Evolutionary conservation across 2,329 filamentous ascomycete genomes (phyloP), one percentile per base, ranked within the genome.

Genomic region (Neonectria sp.): DNA sequence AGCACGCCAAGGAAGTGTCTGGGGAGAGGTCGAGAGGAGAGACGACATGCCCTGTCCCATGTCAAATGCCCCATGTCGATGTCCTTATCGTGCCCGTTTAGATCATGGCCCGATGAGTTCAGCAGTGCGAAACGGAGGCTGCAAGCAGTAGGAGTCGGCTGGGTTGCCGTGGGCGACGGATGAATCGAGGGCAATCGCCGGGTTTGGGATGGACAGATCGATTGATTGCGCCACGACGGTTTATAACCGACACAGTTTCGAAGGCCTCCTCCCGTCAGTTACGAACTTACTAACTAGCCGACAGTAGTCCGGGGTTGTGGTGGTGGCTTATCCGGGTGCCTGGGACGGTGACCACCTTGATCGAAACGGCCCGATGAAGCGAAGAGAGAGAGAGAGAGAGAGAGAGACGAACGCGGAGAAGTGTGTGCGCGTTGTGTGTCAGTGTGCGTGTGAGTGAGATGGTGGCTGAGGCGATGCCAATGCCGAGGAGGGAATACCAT

Each of bases 301-400:
- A 21, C 21, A 21, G 21, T 21, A 21, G 21, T 21, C 21, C 24
- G 25, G 37, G 51, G 52, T 40, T 55, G 59, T 31, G 59, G 49
- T 53, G 49, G 24, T 55, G 53, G 51, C 48, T 60, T 60, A 60
- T 55, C 56, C 63, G 55, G 57, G 51, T 51, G 51, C 35, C 46
- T 60, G 62, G 63, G 43, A 65, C 63, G 24, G 52, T 21, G 45
- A 60, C 63, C 57, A 35, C 43, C 49, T 29, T 45, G 17, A 65
- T 27, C 51, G 17, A 66, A 58, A 66, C 57, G 63, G 63, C 27
- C 63, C 63, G 63, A 66, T 62, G 52, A 51, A 57, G 63, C n/a
- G 63, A 46, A 56, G 55, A 37, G 33, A 29, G 35, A 37, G 46
- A n/a, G 40, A n/a, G n/a, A n/a, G n/a, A 8, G 12, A 21, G 21